Evolutionary conservation across 2,329 filamentous ascomycete genomes (phyloP).

Genomic region (Pseudogymnoascus sp.): DNA sequence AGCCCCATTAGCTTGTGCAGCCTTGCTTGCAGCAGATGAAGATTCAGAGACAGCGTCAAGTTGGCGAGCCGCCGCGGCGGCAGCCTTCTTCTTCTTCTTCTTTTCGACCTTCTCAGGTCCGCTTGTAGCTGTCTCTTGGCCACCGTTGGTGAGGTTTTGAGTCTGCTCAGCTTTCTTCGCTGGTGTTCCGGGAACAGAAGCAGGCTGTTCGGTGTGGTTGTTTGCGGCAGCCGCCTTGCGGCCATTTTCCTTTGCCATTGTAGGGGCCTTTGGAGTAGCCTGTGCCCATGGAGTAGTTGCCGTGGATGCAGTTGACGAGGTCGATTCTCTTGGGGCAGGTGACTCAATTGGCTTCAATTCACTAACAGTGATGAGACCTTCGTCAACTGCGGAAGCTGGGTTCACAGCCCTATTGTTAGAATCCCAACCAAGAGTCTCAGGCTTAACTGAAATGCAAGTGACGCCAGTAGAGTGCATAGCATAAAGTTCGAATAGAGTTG

Average conservation of each 20-base stretch:
- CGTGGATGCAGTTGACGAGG: not conserved
- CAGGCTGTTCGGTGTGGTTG: conserved; percentile 18
- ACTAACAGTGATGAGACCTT: conserved; percentile 66
- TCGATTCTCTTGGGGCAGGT: conserved; percentile 26
- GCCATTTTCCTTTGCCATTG: conserved; percentile 20
- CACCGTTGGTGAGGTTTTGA: conserved; percentile 20
- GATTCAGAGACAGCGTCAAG: conserved; percentile 7
- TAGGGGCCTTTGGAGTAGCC: conserved; percentile 17
- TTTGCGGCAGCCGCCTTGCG: conserved; percentile 23
- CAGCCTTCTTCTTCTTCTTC: conserved; percentile 65
- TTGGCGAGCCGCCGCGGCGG: conserved; percentile 11
- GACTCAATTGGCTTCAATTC: conserved; percentile 48
- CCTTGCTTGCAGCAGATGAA: conserved; percentile 16
- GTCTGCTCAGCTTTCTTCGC: conserved; percentile 31
- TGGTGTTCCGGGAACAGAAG: conserved; percentile 23
- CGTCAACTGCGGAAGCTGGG: conserved; percentile 66
- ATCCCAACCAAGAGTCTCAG: conserved; percentile 85
- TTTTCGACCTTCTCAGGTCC: conserved; percentile 53
- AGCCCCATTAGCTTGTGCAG: conserved; percentile 16
- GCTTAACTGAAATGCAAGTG: conserved; percentile 79
- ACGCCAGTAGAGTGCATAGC: conserved; percentile 96
- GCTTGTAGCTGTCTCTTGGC: conserved; percentile 20
- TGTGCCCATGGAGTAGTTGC: not conserved
- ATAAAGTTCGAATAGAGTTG: conserved; percentile 85
- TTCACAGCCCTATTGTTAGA: conserved; percentile 80